Percentiles rank a stretch among this genome's conserved stretches.
Evolutionary conservation across 2,329 filamentous ascomycete species (phyloP).

Genomic region (Leptodontidium sp.): DNA sequence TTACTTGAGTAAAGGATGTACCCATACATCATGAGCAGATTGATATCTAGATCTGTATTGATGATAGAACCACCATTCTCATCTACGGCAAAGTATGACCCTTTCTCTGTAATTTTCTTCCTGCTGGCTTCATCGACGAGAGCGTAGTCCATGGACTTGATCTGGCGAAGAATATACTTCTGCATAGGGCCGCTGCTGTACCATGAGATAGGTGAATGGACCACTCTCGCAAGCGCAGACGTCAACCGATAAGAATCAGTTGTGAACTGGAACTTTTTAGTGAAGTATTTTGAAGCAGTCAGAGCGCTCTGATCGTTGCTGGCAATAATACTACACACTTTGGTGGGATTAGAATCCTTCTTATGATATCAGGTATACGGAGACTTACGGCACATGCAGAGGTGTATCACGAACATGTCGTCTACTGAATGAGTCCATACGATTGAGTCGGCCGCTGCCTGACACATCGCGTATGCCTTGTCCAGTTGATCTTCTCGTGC

Average conservation of each 20-base stretch:
- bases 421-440: constrained; percentile 79
- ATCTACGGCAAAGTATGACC: constrained; percentile 49
- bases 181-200: constrained; percentile 85
- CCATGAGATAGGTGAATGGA: constrained; percentile 75
- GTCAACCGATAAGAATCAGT: constrained; percentile 88
- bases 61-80: constrained; percentile 45
- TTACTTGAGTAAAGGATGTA: constrained; percentile 87
- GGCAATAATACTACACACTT: constrained; percentile 82
- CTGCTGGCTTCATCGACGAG: constrained; percentile 62
- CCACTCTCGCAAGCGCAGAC: constrained; percentile 77
- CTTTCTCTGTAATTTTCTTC: constrained; percentile 53
- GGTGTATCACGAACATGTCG: constrained; percentile 75
- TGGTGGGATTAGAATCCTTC: constrained; percentile 29
- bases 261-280: constrained; percentile 80
- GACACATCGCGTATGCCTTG: constrained; percentile 81
- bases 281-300: constrained; percentile 80
- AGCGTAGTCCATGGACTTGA: constrained; percentile 84
- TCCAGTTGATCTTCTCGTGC: constrained; percentile 72
- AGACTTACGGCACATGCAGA: constrained; percentile 75
- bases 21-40: constrained; percentile 86
- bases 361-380: constrained; percentile 13
- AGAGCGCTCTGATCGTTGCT: constrained; percentile 81
- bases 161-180: constrained; percentile 90
- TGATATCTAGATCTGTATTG: constrained; percentile 69
- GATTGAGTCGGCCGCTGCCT: constrained; percentile 80